A percentile compares a stretch with the other conserved stretches of the same genome.
phyloP scores from a whole-genome alignment of 1,284 basidiomycete genomes.

The Afroboletus lepidellus region DNA sequence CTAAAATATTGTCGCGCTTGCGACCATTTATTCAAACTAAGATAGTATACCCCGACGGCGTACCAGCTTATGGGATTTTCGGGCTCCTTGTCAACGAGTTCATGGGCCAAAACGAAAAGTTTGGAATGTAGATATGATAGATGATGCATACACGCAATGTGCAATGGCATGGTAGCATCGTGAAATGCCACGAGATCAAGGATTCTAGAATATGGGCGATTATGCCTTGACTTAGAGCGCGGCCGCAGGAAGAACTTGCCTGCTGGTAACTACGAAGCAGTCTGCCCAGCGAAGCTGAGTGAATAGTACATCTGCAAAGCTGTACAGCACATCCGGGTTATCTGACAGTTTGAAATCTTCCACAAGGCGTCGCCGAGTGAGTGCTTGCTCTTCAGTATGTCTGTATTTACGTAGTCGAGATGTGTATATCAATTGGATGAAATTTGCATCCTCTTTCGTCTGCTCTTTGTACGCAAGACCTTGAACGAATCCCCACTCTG shows the following conservation, averaged over 20 bases:
- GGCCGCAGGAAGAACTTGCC: conserved; percentile 43
- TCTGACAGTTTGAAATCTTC: conserved; percentile 80
- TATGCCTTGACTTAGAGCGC: neutral
- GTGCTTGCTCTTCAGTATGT: conserved; percentile 77
- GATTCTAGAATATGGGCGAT: conserved; percentile 54
- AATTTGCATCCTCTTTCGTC: conserved; percentile 82
- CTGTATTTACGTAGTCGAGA: conserved; percentile 89
- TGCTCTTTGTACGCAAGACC: conserved; percentile 82
- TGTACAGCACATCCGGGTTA: conserved; percentile 90
- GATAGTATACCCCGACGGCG: conserved; percentile 97
- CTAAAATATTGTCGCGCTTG: conserved; percentile 92
- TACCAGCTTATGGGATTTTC: conserved; percentile 96
- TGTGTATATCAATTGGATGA: conserved; percentile 90
- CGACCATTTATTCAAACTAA: conserved; percentile 80
- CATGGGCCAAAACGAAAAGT: conserved; percentile 94
- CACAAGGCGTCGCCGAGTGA: conserved; percentile 71
- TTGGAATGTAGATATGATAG: conserved; percentile 87
- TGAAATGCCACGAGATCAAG: conserved; percentile 80
- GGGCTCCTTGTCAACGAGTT: conserved; percentile 91
- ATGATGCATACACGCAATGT: conserved; percentile 97
- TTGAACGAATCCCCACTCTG: conserved; percentile 96
- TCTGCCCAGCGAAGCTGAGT: conserved; percentile 90
- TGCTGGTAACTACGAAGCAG: conserved; percentile 85
- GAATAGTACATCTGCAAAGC: conserved; percentile 90
- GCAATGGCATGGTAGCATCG: conserved; percentile 84